Conservation (phyloP, 495 filamentous ascomycete species). For the Neurospora hispaniola region DNA sequence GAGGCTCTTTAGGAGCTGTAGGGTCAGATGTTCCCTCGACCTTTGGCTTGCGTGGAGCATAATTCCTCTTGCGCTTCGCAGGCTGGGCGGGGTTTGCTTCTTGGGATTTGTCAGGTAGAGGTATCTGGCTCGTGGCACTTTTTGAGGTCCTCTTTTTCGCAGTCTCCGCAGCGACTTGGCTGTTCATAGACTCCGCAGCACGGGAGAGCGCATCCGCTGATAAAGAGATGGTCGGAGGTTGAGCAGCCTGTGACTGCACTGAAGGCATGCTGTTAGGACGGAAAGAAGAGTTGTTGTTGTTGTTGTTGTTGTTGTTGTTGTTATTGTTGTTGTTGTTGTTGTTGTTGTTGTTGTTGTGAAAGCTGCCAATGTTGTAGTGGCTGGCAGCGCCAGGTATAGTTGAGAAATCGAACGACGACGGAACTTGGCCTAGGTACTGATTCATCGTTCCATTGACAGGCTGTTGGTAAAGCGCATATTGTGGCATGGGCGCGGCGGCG, state of each 20-base stretch:
- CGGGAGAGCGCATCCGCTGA: not conserved
- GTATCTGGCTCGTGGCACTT: not conserved
- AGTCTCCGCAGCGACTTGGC: not conserved
- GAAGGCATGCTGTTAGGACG: not conserved
- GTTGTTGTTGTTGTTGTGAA: not conserved
- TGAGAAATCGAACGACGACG: not conserved
- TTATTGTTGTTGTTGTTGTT: not conserved
- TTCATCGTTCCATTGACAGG: not conserved
- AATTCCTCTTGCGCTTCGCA: not conserved
- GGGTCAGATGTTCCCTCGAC: not conserved
- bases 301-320: not conserved
- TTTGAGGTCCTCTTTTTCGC: not conserved
- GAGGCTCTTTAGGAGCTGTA: not conserved
- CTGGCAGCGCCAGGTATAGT: not conserved
- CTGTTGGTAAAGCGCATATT: not conserved
- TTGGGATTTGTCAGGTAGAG: not conserved
- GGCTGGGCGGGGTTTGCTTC: not conserved
- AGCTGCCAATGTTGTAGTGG: not conserved
- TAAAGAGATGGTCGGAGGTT: not conserved
- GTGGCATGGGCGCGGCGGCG: not conserved
- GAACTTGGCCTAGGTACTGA: not conserved
- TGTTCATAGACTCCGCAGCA: not conserved
- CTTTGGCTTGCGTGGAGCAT: not conserved
- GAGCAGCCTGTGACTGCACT: not conserved
- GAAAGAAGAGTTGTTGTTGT: not conserved